phyloP scores from a whole-genome alignment of 164 flowering plant genomes.

The Stephania cephalantha region DNA sequence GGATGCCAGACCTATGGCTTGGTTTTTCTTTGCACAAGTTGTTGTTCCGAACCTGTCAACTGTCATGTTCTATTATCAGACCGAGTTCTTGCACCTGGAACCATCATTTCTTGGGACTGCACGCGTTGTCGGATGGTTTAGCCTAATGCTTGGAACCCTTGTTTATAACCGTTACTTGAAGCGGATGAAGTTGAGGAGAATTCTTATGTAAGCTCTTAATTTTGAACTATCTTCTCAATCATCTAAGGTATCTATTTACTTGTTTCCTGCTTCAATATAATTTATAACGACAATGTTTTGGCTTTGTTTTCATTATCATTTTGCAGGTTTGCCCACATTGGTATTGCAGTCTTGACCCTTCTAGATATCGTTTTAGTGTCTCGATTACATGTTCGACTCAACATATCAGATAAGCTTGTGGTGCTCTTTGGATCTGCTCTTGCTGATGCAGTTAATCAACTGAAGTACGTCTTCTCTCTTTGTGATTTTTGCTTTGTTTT shows the following conservation, averaged over 20 bases:
- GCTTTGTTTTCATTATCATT: slow-evolving; percentile 8
- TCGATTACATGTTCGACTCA: slow-evolving; percentile 43
- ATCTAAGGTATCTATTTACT: not conserved
- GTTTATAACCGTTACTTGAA: slow-evolving; percentile 69
- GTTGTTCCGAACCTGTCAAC: slow-evolving; percentile 80
- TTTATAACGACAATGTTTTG: not conserved
- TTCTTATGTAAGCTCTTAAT: slow-evolving; percentile 54
- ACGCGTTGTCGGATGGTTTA: slow-evolving; percentile 83
- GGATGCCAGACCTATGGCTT: slow-evolving; percentile 79
- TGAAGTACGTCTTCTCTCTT: slow-evolving; percentile 51
- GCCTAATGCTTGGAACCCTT: slow-evolving; percentile 87
- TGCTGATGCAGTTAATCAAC: slow-evolving; percentile 77
- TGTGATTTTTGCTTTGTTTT: not conserved
- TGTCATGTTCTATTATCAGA: slow-evolving; percentile 86
- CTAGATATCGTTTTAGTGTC: slow-evolving; percentile 65
- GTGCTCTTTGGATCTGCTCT: slow-evolving; percentile 86
- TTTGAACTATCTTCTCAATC: not conserved
- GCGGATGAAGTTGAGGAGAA: slow-evolving; percentile 51
- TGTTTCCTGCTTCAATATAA: not conserved
- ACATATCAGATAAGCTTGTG: slow-evolving; percentile 71
- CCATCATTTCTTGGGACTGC: slow-evolving; percentile 82
- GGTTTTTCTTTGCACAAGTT: slow-evolving; percentile 84
- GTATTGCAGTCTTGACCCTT: slow-evolving; percentile 42
- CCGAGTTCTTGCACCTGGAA: slow-evolving; percentile 73
- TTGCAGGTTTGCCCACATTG: slow-evolving; percentile 75